Evolutionary conservation across 441 rosid genomes (phyloP), one percentile per base, ranked within the genome.

Genomic region (Theobroma grandiflorum): DNA sequence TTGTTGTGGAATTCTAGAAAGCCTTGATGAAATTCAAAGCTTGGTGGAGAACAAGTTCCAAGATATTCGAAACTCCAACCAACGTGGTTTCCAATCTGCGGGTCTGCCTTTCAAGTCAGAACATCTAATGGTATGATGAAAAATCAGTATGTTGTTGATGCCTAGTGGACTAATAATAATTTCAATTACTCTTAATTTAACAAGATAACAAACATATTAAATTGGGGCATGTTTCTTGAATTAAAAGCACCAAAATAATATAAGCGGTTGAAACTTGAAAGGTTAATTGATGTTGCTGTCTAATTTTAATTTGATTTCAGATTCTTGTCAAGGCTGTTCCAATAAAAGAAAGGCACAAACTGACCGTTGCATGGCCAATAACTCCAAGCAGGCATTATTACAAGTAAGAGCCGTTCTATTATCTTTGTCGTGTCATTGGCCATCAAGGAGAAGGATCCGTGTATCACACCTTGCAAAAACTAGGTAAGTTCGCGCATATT

Each of bases 371-470:
- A 20, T 95, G 99, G 99, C 99, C 99, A 64, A 87, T 94, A 66
- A 88, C 96, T 81, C 97, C 98, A 45, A 86, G 89, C 82, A 90
- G 94, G 88, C 89, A 75, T 78, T 91, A 91, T 82, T 94, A 92
- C 84, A 90, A 90, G 87, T 98, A 94, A 86, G 95, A 89, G 72
- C 96, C 97, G 70, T 76, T 91, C 88, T 90, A 79, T 78, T 95
- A 95, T 88, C 93, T 95, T 82, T 83, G 94, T 75, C 99, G 94
- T 88, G 93, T 95, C 77, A 92, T 94, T 80, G 99, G 98, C 62
- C 99, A 95, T 82, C 92, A 95, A 89, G 97, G 95, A 80, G 94
- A 95, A 88, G 99, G 98, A 75, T 92, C 98, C 61, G 78, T 95
- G 81, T 94, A 90, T 84, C 85, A 89, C 78, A 85, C 92, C 87